phyloP scores from a whole-genome alignment of 352 stramenopile genomes.

The Aphanomyces euteiches region DNA sequence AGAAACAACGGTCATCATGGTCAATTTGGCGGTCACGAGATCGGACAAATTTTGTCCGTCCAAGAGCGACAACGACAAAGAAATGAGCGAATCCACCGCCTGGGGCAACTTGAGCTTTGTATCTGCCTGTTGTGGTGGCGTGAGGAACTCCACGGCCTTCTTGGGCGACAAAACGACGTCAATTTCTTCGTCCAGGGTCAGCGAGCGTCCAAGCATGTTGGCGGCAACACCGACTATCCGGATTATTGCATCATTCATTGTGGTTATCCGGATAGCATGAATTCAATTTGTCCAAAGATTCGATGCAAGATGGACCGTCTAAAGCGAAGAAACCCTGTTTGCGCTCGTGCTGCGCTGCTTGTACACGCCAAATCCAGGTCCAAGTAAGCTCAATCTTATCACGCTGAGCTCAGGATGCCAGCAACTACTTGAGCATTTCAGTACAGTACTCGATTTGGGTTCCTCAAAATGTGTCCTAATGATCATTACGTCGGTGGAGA shows the following conservation, averaged over 20 bases:
- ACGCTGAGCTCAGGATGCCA: no score
- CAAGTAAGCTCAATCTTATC: no score
- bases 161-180: not conserved
- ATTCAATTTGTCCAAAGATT: no score
- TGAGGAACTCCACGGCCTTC: conserved; percentile 11
- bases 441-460: no score
- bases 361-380: no score
- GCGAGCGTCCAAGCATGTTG: not conserved
- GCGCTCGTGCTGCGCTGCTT: no score
- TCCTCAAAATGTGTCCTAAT: no score
- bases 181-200: conserved; percentile 11
- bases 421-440: no score
- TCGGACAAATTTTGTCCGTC: conserved; percentile 2
- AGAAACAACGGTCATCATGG: conserved; percentile 20
- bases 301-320: no score
- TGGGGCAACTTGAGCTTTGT: not conserved
- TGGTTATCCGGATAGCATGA: not conserved
- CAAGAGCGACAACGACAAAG: conserved; percentile 19
- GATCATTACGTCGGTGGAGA: no score
- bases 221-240: no score
- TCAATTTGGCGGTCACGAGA: not conserved
- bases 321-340: no score
- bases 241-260: not conserved
- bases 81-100: conserved; percentile 5
- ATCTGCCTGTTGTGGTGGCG: not conserved